Evolutionary conservation across 1,284 basidiomycete species (phyloP).

Genomic region (Pyrrhoderma lamaoense): DNA sequence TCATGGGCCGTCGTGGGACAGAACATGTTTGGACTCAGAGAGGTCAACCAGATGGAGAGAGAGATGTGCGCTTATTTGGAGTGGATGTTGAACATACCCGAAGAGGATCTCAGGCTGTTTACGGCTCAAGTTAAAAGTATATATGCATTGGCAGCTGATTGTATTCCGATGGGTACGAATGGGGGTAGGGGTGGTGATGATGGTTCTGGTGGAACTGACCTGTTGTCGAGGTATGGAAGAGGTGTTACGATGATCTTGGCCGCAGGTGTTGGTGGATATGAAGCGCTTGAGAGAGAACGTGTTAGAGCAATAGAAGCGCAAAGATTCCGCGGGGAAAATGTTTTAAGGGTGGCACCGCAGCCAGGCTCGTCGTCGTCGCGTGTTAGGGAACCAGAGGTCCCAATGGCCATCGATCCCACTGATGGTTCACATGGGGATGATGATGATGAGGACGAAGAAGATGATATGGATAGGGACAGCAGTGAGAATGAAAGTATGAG

Average conservation of each 20-base stretch:
- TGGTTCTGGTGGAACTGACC: no score
- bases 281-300: not conserved
- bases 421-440: not conserved
- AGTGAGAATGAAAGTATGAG: not conserved
- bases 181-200: not conserved
- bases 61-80: slow-evolving; percentile 92
- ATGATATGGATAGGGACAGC: not conserved
- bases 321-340: not conserved
- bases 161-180: not conserved
- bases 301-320: not conserved
- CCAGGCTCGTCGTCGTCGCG: not conserved
- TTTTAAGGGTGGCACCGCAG: not conserved
- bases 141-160: slow-evolving; percentile 49
- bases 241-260: slow-evolving; percentile 8
- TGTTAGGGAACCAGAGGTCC: not conserved
- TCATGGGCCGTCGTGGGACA: slow-evolving; percentile 93
- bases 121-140: slow-evolving; percentile 55
- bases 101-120: slow-evolving; percentile 54
- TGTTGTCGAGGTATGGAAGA: not conserved
- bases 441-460: not conserved
- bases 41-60: slow-evolving; percentile 95
- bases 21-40: slow-evolving; percentile 81
- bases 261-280: slow-evolving; percentile 13
- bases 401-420: not conserved
- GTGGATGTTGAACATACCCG: slow-evolving; percentile 81